These are phyloP conservation scores for Rheum nobile DNA, from an alignment of 148 eudicot species.

Conservation along the genomic window DNA sequence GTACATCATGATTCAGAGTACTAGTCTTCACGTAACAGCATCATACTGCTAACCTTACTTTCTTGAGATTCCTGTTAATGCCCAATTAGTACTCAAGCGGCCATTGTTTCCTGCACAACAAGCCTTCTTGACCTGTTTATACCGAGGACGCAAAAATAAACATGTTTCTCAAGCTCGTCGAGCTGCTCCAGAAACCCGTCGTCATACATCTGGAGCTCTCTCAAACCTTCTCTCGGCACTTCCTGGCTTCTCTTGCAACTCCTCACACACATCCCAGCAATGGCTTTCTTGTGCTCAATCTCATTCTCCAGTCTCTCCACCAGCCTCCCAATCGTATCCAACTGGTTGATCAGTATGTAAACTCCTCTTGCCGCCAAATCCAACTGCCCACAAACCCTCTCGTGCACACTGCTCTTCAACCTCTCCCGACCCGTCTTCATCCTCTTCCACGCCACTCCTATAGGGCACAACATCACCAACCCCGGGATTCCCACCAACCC, in stretches of 20 bases:
- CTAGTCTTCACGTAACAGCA: no score
- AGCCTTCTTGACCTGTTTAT: conserved; percentile 69
- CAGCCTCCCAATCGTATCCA: conserved; percentile 61
- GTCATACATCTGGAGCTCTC: conserved; percentile 37
- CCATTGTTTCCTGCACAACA: conserved; percentile 25
- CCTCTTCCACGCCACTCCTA: conserved; percentile 15
- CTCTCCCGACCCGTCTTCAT: neutral
- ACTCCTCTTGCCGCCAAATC: conserved; percentile 68
- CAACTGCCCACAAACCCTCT: conserved; percentile 30
- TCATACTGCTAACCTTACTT: neutral
- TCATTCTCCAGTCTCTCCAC: conserved; percentile 51
- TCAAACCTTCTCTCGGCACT: conserved; percentile 45
- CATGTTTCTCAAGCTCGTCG: conserved; percentile 70
- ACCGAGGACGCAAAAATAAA: conserved; percentile 58
- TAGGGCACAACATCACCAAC: conserved; percentile 17
- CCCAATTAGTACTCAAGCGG: neutral
- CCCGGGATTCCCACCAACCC: conserved; percentile 48
- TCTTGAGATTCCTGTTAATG: neutral
- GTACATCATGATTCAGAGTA: no score
- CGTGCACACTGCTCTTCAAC: conserved; percentile 10
- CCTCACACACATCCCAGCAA: conserved; percentile 47
- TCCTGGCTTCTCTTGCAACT: conserved; percentile 27
- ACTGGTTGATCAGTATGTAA: conserved; percentile 48
- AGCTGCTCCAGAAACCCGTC: conserved; percentile 45
- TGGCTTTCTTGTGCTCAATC: conserved; percentile 43